A percentile compares a stretch with the other conserved stretches of the same genome.
Conservation (phyloP, 768 basidiomycete species). For the Gautieria morchelliformis region DNA sequence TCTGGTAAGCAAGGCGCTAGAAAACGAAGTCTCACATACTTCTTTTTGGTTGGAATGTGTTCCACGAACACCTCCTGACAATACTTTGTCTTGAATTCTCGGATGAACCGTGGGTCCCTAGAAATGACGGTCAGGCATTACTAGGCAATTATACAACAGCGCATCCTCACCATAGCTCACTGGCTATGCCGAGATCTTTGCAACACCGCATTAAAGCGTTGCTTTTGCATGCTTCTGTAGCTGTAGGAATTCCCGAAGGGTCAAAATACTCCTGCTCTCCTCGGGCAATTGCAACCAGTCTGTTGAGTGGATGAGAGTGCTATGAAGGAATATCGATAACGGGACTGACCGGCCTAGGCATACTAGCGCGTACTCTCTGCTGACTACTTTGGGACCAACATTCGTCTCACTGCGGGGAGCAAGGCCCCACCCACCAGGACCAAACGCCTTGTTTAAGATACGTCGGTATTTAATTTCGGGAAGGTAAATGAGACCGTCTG, state of each 20-base stretch:
- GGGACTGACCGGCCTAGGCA: constrained; percentile 77
- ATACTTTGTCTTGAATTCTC: constrained; percentile 79
- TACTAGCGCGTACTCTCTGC: constrained; percentile 89
- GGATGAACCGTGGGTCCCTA: constrained; percentile 95
- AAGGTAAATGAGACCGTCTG: constrained; percentile 89
- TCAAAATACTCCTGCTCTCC: constrained; percentile 98
- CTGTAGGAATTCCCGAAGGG: constrained; percentile 81
- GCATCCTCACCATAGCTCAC: constrained; percentile 79
- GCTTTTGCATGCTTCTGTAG: constrained; percentile 90
- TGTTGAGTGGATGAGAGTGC: constrained; percentile 19
- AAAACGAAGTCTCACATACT: constrained; percentile 42
- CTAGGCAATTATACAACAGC: background rate
- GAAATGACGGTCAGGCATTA: background rate
- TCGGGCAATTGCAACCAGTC: constrained; percentile 81
- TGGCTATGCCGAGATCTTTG: constrained; percentile 92
- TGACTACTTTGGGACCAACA: constrained; percentile 79
- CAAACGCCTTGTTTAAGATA: constrained; percentile 86
- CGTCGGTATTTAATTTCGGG: constrained; percentile 97
- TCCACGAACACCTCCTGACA: constrained; percentile 83
- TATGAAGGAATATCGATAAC: background rate
- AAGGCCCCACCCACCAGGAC: constrained; percentile 94
- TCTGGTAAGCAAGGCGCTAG: constrained; percentile 6
- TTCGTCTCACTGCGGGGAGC: constrained; percentile 90
- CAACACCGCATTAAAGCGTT: constrained; percentile 97
- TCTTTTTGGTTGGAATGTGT: constrained; percentile 78